Base-by-base conservation (phyloP, 2,329 filamentous ascomycete species). In the Stagonosporopsis tanaceti region DNA sequence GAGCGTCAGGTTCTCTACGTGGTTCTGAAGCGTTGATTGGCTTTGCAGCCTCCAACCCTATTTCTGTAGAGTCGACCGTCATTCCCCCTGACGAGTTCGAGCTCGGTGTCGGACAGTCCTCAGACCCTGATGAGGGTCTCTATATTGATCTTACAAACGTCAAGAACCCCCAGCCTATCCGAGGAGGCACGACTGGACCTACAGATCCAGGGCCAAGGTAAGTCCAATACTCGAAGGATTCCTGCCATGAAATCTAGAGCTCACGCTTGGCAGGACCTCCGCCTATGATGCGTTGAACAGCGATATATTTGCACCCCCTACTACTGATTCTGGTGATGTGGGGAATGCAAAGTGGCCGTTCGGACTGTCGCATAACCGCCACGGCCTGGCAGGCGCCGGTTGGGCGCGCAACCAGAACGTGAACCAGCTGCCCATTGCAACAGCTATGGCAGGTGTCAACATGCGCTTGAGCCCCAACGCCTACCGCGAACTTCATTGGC, bases 401-500 rank as follows among this genome's bases (percentile, higher is more conserved):
- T 79, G 73, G 72, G 77, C 77, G 9, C 65, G 78, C 44, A 75
- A 78, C 46, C 77, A 80, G 57, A 79, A 78, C 40, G 59, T 70
- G 14, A 65, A 74, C 15, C 61, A 77, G 12, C 61, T 80, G 1
- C 77, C 78, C 0, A 63, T 77, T 27, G 74, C 78, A 5, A 78
- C 69, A 14, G 72, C 71, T 9, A 79, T 80, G 76, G 78, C 78
- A 8, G 78, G 78, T 35, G 76, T 79, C 0, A 74, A 80, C 53
- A 79, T 80, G 78, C 67, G 76, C 44, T 64, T 76, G 1, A 70
- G 69, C 25, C 74, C 76, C 0, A 61, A 83, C 25, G 85, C 82
- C 0, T 88, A 88, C 59, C 82, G 87, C 20, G 86, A 89, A 68
- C 75, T 89, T 22, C 87, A 89, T 62, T 89, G 84, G 84, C 85